A percentile compares a stretch with the other conserved stretches of the same genome.
These are phyloP conservation scores for Globisporangium cederbergense DNA, from an alignment of 352 stramenopile species.

Conservation along the genomic window DNA sequence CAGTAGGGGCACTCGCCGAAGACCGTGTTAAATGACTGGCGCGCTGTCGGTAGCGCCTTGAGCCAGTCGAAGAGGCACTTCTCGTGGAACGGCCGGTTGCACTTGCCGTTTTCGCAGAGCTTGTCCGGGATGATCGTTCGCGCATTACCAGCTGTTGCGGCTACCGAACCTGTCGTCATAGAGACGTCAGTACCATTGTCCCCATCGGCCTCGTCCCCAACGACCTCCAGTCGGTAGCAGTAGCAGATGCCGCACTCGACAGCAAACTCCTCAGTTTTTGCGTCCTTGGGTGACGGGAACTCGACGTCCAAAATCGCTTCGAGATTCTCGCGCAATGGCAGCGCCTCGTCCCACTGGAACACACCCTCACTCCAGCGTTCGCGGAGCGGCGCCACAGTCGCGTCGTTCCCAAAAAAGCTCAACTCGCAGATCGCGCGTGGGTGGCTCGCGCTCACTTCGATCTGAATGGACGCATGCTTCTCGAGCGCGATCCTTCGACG, in stretches of 20 bases:
- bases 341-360: conserved; percentile 58
- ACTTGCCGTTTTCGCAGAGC: conserved; percentile 83
- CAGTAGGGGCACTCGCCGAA: conserved; percentile 91
- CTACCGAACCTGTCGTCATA: not conserved
- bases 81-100: conserved; percentile 83
- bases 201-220: conserved; percentile 3
- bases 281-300: conserved; percentile 56
- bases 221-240: conserved; percentile 61
- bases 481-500: conserved; percentile 60
- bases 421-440: conserved; percentile 54
- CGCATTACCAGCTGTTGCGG: not conserved
- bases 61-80: conserved; percentile 90
- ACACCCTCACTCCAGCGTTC: conserved; percentile 57
- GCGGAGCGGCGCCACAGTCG: conserved; percentile 41
- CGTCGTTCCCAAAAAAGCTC: conserved; percentile 75
- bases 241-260: conserved; percentile 91
- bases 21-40: conserved; percentile 87
- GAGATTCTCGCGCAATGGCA: conserved; percentile 61
- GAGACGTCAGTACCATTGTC: not conserved
- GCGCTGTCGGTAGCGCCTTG: conserved; percentile 81
- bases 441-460: conserved; percentile 50
- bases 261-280: conserved; percentile 61
- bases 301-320: conserved; percentile 48
- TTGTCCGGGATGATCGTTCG: conserved; percentile 66
- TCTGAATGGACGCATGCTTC: conserved; percentile 67